A percentile compares a stretch with the other conserved stretches of the same genome.
Conservation (phyloP, 768 basidiomycete genomes). For the Suillus hirtellus region DNA sequence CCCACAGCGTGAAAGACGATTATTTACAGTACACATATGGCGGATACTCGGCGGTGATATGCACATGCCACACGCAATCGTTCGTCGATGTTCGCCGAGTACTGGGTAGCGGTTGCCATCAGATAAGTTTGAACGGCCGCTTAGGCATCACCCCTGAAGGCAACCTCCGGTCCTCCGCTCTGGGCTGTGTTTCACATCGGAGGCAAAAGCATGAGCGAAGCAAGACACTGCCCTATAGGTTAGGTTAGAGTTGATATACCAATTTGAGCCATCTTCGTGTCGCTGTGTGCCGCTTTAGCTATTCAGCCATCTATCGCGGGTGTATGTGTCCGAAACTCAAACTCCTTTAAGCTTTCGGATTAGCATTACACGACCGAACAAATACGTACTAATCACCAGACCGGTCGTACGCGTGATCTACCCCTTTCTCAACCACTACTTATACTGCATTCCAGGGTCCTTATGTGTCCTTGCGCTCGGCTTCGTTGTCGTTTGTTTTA, state of each 20-base stretch:
- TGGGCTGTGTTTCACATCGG: background rate
- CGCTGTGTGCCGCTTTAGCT: background rate
- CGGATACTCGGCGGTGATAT: background rate
- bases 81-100: background rate
- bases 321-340: background rate
- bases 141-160: background rate
- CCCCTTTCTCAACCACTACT: background rate
- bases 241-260: background rate
- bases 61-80: no score
- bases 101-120: background rate
- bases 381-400: background rate
- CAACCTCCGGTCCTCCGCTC: slow-evolving; percentile 2
- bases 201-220: background rate
- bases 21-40: no score
- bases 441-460: no score
- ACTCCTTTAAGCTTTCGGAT: background rate
- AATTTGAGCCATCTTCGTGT: background rate
- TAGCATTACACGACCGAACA: background rate
- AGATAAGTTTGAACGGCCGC: background rate
- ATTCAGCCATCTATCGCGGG: background rate
- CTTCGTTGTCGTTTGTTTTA: background rate
- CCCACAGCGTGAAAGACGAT: no score
- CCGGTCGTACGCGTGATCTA: background rate
- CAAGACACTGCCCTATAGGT: background rate
- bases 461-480: background rate